These are phyloP conservation scores for Coniochaeta sp. DNA, from an alignment of 2,329 filamentous ascomycete genomes.

Conservation along the genomic window DNA sequence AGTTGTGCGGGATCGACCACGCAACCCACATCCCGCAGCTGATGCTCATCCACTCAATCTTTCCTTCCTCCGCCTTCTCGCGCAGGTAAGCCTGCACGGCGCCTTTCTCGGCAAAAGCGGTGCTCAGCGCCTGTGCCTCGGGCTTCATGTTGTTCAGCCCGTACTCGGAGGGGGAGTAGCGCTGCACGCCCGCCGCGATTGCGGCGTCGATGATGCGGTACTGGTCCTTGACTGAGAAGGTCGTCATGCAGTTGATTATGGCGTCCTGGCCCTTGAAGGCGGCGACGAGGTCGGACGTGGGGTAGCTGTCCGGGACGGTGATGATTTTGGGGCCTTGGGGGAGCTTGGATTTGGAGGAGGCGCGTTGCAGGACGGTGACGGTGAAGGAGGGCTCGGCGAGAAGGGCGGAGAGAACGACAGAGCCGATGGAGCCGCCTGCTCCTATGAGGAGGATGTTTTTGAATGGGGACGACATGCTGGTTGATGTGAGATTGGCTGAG, in stretches of 20 bases:
- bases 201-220: conserved; percentile 46
- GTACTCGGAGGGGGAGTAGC: conserved; percentile 50
- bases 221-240: conserved; percentile 30
- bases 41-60: conserved; percentile 24
- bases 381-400: conserved; percentile 18
- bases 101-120: conserved; percentile 20
- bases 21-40: conserved; percentile 21
- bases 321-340: conserved; percentile 13
- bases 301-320: conserved; percentile 20
- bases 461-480: conserved; percentile 13
- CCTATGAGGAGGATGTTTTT: conserved; percentile 22
- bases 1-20: conserved; percentile 19
- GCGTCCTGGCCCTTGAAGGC: conserved; percentile 20
- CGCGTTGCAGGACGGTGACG: conserved; percentile 20
- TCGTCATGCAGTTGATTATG: conserved; percentile 35
- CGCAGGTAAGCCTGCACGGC: conserved; percentile 19
- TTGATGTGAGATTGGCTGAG: not conserved
- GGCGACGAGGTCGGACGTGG: conserved; percentile 13
- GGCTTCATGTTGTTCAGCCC: conserved; percentile 25
- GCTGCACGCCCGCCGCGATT: conserved; percentile 44
- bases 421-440: conserved; percentile 22
- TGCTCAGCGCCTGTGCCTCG: conserved; percentile 17
- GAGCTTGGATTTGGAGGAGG: conserved; percentile 17
- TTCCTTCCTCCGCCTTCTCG: conserved; percentile 13
- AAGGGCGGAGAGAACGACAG: conserved; percentile 19